Conservation (phyloP, 1,284 basidiomycete species). For the Malassezia caprae region DNA sequence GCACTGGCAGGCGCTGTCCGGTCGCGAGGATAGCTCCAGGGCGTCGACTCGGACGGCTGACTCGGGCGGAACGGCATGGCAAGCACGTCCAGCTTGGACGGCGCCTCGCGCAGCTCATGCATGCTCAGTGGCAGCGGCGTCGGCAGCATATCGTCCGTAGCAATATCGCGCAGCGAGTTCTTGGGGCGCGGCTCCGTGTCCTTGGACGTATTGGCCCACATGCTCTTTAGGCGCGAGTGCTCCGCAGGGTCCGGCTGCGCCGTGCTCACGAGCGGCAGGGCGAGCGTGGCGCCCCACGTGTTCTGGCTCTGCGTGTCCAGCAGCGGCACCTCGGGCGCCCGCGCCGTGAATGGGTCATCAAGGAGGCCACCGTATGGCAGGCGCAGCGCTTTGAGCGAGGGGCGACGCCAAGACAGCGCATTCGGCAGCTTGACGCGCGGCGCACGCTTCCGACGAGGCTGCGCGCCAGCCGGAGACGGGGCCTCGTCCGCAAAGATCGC, state of each 20-base stretch:
- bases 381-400: not conserved
- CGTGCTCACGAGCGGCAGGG: not conserved
- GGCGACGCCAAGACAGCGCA: not conserved
- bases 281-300: slow-evolving; percentile 9
- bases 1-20: not conserved
- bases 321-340: not conserved
- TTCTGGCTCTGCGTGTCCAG: not conserved
- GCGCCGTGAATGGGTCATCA: not conserved
- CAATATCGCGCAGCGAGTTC: slow-evolving; percentile 9
- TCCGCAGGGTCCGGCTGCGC: not conserved
- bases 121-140: not conserved
- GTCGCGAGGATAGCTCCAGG: not conserved
- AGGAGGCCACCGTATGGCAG: not conserved
- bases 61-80: slow-evolving; percentile 3
- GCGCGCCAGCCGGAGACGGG: not conserved
- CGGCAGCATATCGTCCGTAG: slow-evolving; percentile 5
- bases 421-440: slow-evolving; percentile 4
- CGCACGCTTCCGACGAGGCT: not conserved
- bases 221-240: slow-evolving; percentile 1
- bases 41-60: not conserved
- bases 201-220: slow-evolving; percentile 5
- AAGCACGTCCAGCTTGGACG: slow-evolving; percentile 1
- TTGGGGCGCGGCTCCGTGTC: not conserved
- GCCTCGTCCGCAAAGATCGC: slow-evolving; percentile 4
- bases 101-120: not conserved